Evolutionary conservation across 352 stramenopile genomes (phyloP).

Genomic region (Poterioochromonas sp.): DNA sequence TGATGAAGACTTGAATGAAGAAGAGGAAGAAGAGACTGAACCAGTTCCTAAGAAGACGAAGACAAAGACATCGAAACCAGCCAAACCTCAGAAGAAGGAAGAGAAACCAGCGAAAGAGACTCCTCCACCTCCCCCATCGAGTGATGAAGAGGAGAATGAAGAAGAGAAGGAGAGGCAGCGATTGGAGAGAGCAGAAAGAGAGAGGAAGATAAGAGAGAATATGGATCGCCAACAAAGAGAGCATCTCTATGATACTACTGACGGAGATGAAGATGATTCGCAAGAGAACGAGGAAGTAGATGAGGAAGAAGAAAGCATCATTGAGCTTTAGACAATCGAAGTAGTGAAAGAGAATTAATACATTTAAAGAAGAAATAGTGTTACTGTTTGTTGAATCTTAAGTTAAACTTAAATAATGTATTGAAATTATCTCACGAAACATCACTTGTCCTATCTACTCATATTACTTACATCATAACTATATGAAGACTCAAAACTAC

Average conservation of each 20-base stretch:
- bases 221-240: conserved; percentile 3
- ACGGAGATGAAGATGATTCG: background rate
- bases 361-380: too few species aligned
- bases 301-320: background rate
- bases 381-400: too few species aligned
- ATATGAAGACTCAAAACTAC: too few species aligned
- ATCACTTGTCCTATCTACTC: too few species aligned
- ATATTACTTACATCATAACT: too few species aligned
- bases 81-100: background rate
- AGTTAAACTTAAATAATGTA: too few species aligned
- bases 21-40: background rate
- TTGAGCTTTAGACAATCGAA: background rate
- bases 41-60: background rate
- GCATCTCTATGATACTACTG: conserved; percentile 6
- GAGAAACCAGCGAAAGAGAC: background rate
- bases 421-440: too few species aligned
- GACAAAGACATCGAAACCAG: background rate
- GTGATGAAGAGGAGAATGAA: background rate
- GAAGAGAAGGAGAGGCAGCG: background rate
- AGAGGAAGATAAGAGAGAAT: background rate
- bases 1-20: background rate
- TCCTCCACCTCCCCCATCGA: background rate
- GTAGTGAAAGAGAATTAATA: background rate
- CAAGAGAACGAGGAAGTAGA: background rate
- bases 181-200: background rate